phyloP scores from a whole-genome alignment of 1,284 basidiomycete species.

The Cutaneotrichosporon daszewskae region DNA sequence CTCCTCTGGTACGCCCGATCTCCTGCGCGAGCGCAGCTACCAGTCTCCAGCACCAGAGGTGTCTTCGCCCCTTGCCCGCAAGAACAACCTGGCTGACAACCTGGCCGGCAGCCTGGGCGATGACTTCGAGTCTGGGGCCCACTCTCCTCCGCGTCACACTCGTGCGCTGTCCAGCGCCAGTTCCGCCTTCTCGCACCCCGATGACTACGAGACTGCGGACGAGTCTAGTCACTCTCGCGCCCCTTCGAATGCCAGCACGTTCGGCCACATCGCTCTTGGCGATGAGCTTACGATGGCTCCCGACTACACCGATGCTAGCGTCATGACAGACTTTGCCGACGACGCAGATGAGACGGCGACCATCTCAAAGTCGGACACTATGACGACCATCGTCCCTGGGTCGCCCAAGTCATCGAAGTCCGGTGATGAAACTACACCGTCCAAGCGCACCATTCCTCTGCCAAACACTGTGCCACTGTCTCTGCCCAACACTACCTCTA shows the following conservation, averaged over 20 bases:
- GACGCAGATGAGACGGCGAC: slow-evolving; percentile 1
- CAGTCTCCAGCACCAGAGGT: slow-evolving; percentile 16
- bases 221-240: slow-evolving; percentile 4
- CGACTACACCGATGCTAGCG: slow-evolving; percentile 29
- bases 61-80: slow-evolving; percentile 12
- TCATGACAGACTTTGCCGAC: slow-evolving; percentile 42
- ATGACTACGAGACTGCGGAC: slow-evolving; percentile 6
- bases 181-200: slow-evolving; percentile 3
- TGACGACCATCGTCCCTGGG: slow-evolving; percentile 6
- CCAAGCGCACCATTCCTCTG: slow-evolving; percentile 26
- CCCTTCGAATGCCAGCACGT: slow-evolving; percentile 1
- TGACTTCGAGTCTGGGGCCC: slow-evolving; percentile 9
- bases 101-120: slow-evolving; percentile 21
- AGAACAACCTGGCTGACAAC: slow-evolving; percentile 6
- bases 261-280: slow-evolving; percentile 27
- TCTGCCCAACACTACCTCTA: too few relatives aligned
- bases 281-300: too few relatives aligned
- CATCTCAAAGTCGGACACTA: slow-evolving; percentile 5
- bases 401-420: not conserved
- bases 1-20: slow-evolving; percentile 40
- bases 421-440: slow-evolving; percentile 33
- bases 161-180: slow-evolving; percentile 1
- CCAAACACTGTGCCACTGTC: too few relatives aligned
- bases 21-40: slow-evolving; percentile 29
- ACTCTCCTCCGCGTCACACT: slow-evolving; percentile 1